phyloP scores from a whole-genome alignment of 345 rosid genomes.

The Physaria fendleri region DNA sequence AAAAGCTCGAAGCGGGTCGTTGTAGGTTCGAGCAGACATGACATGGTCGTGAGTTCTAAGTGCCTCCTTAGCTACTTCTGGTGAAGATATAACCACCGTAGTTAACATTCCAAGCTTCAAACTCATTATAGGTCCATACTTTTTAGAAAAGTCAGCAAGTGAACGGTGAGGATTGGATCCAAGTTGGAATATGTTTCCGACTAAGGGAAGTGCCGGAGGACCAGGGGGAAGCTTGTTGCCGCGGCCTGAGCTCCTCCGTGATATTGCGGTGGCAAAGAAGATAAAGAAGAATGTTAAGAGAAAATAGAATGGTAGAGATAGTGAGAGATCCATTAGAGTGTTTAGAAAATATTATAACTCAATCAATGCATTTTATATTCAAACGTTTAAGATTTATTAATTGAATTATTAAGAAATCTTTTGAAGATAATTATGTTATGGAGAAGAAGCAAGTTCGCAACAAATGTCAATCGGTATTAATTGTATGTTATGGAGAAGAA shows the following conservation, averaged over 20 bases:
- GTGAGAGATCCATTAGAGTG: conserved; percentile 10
- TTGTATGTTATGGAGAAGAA: background rate
- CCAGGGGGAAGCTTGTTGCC: conserved; percentile 21
- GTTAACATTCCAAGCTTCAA: conserved; percentile 28
- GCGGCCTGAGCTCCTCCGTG: background rate
- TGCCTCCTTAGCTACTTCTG: conserved; percentile 25
- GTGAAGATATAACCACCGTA: conserved; percentile 25
- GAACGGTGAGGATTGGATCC: conserved; percentile 33
- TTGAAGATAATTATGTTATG: background rate
- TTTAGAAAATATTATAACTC: background rate
- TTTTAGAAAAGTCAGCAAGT: conserved; percentile 28
- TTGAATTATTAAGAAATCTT: background rate
- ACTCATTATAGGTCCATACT: conserved; percentile 39
- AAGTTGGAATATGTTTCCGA: conserved; percentile 42
- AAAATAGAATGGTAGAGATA: background rate
- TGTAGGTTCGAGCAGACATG: conserved; percentile 22
- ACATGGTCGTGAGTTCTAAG: conserved; percentile 29
- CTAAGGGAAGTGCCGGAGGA: conserved; percentile 26
- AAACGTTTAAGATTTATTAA: background rate
- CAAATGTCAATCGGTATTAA: background rate
- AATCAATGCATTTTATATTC: background rate
- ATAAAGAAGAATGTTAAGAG: conserved; percentile 4
- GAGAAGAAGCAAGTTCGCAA: background rate
- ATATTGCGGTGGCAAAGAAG: conserved; percentile 5
- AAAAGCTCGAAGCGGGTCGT: conserved; percentile 18